Percentiles rank a stretch among this genome's conserved stretches.
Conservation (phyloP, 73 alveolate genomes). For the Tetrahymena malaccensis region DNA sequence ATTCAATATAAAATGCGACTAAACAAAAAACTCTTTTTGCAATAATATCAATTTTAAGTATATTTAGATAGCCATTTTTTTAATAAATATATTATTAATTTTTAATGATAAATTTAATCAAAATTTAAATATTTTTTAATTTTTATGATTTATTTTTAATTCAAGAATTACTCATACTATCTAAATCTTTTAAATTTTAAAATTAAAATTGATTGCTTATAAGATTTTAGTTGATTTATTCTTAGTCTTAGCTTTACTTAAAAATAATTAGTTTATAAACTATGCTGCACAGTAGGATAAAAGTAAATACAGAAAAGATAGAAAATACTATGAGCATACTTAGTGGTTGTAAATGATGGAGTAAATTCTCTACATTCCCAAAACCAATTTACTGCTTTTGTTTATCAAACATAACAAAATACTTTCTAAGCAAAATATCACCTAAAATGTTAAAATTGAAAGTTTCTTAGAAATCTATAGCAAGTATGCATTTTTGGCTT, state of each 20-base stretch:
- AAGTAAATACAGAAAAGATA: neutral
- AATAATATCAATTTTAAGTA: too few relatives aligned
- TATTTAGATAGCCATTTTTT: too few relatives aligned
- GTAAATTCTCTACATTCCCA: neutral
- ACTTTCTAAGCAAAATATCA: slow-evolving; percentile 21
- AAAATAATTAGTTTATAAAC: too few relatives aligned
- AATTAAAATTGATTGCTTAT: too few relatives aligned
- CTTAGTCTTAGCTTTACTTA: neutral
- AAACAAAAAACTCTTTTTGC: too few relatives aligned
- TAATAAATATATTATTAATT: too few relatives aligned
- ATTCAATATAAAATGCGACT: too few relatives aligned
- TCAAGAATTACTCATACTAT: neutral
- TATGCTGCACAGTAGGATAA: neutral
- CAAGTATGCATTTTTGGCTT: neutral
- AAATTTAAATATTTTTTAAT: too few relatives aligned
- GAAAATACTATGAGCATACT: neutral
- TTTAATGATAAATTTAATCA: too few relatives aligned
- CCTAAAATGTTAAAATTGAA: slow-evolving; percentile 7
- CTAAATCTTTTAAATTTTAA: neutral
- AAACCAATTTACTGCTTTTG: slow-evolving; percentile 1
- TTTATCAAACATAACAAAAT: slow-evolving; percentile 9
- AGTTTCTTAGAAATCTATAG: neutral
- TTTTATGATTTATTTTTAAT: too few relatives aligned
- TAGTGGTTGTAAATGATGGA: neutral
- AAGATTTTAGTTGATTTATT: neutral